Conservation (phyloP, 192 early-diverging fungal genomes). For the Irineochytrium annulatum region DNA sequence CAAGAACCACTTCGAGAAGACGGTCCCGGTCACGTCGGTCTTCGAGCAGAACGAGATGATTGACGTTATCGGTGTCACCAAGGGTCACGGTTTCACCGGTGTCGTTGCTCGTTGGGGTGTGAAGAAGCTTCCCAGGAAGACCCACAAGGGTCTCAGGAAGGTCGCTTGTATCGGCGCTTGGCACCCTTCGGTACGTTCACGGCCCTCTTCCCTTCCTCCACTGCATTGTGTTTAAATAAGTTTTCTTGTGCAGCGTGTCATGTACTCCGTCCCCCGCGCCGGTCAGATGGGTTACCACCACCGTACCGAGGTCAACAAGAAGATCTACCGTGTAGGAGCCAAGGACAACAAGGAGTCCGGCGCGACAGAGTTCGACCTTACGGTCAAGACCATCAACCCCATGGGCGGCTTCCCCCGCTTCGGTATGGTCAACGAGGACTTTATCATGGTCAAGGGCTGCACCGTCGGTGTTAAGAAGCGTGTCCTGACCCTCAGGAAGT, state of each 20-base stretch:
- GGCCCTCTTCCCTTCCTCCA: neutral
- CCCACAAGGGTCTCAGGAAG: constrained; percentile 99
- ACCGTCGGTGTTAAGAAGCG: constrained; percentile 95
- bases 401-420: constrained; percentile 99
- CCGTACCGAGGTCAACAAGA: constrained; percentile 99
- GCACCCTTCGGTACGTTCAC: constrained; percentile 67
- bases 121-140: constrained; percentile 99
- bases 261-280: constrained; percentile 98
- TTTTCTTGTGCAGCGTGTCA: constrained; percentile 52
- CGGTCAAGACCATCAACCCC: constrained; percentile 94
- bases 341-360: constrained; percentile 72
- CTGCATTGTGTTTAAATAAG: neutral
- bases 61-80: constrained; percentile 97
- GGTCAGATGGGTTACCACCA: constrained; percentile 99
- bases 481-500: constrained; percentile 97
- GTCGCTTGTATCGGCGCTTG: constrained; percentile 99
- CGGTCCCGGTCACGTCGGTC: constrained; percentile 78
- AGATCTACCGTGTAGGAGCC: constrained; percentile 98
- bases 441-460: constrained; percentile 96
- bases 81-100: constrained; percentile 99
- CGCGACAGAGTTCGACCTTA: constrained; percentile 95
- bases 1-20: constrained; percentile 96
- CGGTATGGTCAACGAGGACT: constrained; percentile 98
- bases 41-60: constrained; percentile 99
- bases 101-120: constrained; percentile 99